phyloP scores from a whole-genome alignment of 1,139 yeast genomes.

The Taphrina communis region DNA sequence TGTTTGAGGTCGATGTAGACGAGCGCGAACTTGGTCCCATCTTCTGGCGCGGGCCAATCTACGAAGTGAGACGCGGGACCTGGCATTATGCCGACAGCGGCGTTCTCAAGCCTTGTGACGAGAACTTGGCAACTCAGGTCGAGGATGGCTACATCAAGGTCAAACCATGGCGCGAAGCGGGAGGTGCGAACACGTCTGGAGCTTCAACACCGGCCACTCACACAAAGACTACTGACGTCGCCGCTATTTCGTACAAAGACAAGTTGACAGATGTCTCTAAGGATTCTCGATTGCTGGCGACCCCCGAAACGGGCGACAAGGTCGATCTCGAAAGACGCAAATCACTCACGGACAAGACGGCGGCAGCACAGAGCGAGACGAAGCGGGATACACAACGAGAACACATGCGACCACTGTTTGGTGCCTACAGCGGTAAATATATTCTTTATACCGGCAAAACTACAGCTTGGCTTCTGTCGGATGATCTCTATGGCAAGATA shows the following conservation, averaged over 20 bases:
- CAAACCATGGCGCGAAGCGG: slow-evolving; percentile 41
- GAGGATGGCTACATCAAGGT: slow-evolving; percentile 64
- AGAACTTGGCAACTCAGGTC: slow-evolving; percentile 60
- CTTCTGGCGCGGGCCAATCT: slow-evolving; percentile 89
- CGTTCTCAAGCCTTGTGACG: slow-evolving; percentile 60
- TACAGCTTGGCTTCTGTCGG: slow-evolving; percentile 48
- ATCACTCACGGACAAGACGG: slow-evolving; percentile 16
- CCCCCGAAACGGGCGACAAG: slow-evolving; percentile 13
- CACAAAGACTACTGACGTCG: slow-evolving; percentile 12
- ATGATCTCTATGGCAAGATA: slow-evolving; percentile 48
- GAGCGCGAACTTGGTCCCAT: slow-evolving; percentile 66
- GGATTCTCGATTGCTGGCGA: slow-evolving; percentile 32
- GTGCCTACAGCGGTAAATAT: slow-evolving; percentile 47
- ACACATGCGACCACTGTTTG: slow-evolving; percentile 47
- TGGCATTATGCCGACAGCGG: slow-evolving; percentile 74
- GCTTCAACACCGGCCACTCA: background rate
- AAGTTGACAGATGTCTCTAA: slow-evolving; percentile 35
- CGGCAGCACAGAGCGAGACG: slow-evolving; percentile 18
- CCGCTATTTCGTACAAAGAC: slow-evolving; percentile 26
- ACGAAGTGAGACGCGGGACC: slow-evolving; percentile 79
- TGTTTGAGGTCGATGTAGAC: slow-evolving; percentile 71
- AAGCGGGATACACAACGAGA: slow-evolving; percentile 30
- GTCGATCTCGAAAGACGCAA: slow-evolving; percentile 6
- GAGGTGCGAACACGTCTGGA: background rate
- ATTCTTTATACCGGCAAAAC: slow-evolving; percentile 46